Percentiles rank a stretch among this genome's conserved stretches.
phyloP scores from a whole-genome alignment of 768 basidiomycete genomes.

The Crassisporium funariophilum region DNA sequence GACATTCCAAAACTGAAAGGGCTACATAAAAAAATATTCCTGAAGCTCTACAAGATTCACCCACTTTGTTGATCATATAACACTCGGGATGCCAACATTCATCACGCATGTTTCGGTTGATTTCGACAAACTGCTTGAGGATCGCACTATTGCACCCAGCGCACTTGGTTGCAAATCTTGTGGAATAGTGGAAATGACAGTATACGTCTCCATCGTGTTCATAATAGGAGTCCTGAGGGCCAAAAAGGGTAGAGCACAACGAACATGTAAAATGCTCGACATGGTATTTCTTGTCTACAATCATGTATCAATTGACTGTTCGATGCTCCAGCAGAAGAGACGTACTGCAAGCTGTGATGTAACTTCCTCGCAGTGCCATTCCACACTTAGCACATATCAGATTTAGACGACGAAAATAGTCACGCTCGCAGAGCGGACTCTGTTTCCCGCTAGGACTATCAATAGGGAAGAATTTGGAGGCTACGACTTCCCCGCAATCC shows the following conservation, averaged over 20 bases:
- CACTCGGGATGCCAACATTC: slow-evolving; percentile 99
- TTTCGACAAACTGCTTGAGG: slow-evolving; percentile 98
- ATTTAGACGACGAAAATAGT: slow-evolving; percentile 95
- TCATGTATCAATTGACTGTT: no score
- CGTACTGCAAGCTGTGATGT: slow-evolving; percentile 98
- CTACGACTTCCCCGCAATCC: slow-evolving; percentile 97
- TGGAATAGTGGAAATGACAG: slow-evolving; percentile 99
- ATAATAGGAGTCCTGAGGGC: slow-evolving; percentile 98
- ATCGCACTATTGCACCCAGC: slow-evolving; percentile 97
- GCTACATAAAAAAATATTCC: slow-evolving; percentile 1
- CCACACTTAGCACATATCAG: slow-evolving; percentile 97
- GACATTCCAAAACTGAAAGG: slow-evolving; percentile 94
- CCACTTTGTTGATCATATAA: slow-evolving; percentile 99
- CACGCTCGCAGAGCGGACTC: slow-evolving; percentile 95
- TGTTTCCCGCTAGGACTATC: slow-evolving; percentile 89
- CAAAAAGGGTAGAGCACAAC: slow-evolving; percentile 93
- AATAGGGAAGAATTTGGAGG: slow-evolving; percentile 98
- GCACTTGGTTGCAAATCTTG: slow-evolving; percentile 97
- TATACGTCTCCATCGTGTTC: slow-evolving; percentile 98
- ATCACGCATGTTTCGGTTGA: slow-evolving; percentile 96
- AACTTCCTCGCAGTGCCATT: slow-evolving; percentile 92
- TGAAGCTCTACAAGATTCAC: slow-evolving; percentile 16
- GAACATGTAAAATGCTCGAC: slow-evolving; percentile 99
- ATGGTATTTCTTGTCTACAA: slow-evolving; percentile 95
- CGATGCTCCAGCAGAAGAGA: no score